Conservation (phyloP, 768 basidiomycete species). For the Phlebiopsis gigantea region DNA sequence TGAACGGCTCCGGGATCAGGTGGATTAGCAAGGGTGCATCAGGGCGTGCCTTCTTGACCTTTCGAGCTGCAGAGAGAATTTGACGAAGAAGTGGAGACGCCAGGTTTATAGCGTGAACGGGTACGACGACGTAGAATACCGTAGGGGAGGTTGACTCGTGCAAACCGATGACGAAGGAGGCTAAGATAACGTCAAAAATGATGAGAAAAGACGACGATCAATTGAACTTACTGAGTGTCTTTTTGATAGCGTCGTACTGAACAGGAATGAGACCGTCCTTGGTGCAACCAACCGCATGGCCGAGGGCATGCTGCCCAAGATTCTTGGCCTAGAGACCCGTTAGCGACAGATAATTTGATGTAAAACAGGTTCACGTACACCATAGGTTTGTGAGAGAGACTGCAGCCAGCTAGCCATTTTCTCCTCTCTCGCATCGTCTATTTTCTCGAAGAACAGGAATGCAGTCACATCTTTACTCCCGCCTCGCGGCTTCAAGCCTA, state of each 20-base stretch:
- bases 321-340: constrained; percentile 45
- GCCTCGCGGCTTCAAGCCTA: constrained; percentile 64
- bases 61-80: constrained; percentile 58
- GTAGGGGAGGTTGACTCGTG: constrained; percentile 34
- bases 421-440: constrained; percentile 38
- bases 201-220: no score
- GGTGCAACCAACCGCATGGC: constrained; percentile 39
- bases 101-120: constrained; percentile 53
- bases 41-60: constrained; percentile 42
- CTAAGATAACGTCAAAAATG: constrained; percentile 27
- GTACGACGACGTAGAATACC: constrained; percentile 67
- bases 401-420: constrained; percentile 58
- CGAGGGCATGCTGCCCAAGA: constrained; percentile 52
- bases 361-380: constrained; percentile 37
- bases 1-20: constrained; percentile 62
- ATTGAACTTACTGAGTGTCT: constrained; percentile 46
- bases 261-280: constrained; percentile 58
- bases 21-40: constrained; percentile 58
- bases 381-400: constrained; percentile 47
- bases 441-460: constrained; percentile 66
- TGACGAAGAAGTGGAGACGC: constrained; percentile 66
- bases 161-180: constrained; percentile 43
- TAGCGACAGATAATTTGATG: constrained; percentile 7
- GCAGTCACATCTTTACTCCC: constrained; percentile 68
- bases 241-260: constrained; percentile 67